Percentiles rank a stretch among this genome's conserved stretches.
Conservation (phyloP, 495 filamentous ascomycete genomes). For the Talaromyces trachyspermus region DNA sequence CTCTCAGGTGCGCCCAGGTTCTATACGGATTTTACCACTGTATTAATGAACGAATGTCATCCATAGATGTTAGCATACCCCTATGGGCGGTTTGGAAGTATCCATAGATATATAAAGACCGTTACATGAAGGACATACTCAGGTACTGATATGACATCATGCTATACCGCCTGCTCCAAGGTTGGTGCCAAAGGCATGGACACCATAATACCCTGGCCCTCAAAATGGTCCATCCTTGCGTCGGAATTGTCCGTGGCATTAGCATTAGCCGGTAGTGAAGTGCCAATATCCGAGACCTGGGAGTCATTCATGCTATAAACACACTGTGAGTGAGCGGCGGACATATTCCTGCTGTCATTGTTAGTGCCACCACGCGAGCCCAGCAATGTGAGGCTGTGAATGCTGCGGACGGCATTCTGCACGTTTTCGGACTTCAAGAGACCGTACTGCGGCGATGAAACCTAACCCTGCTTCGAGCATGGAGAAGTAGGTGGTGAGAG, state of each 20-base stretch:
- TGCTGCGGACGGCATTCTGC: conserved; percentile 3
- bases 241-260: background rate
- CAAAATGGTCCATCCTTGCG: background rate
- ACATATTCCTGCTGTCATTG: background rate
- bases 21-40: too few relatives aligned
- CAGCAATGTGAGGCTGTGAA: conserved; percentile 6
- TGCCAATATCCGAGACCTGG: background rate
- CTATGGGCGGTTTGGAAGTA: too few relatives aligned
- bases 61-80: too few relatives aligned
- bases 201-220: background rate
- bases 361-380: conserved; percentile 5
- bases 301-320: background rate
- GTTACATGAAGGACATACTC: too few relatives aligned
- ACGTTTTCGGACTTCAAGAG: conserved; percentile 9
- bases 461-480: conserved; percentile 9
- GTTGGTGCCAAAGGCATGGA: background rate
- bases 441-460: conserved; percentile 8
- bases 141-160: too few relatives aligned
- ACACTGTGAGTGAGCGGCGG: conserved; percentile 2
- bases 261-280: background rate
- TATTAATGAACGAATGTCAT: too few relatives aligned
- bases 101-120: too few relatives aligned
- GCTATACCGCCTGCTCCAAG: too few relatives aligned
- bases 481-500: conserved; percentile 11
- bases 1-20: too few relatives aligned